Base-by-base conservation (phyloP, 495 filamentous ascomycete genomes). In the Clavariopsis aquatica region DNA sequence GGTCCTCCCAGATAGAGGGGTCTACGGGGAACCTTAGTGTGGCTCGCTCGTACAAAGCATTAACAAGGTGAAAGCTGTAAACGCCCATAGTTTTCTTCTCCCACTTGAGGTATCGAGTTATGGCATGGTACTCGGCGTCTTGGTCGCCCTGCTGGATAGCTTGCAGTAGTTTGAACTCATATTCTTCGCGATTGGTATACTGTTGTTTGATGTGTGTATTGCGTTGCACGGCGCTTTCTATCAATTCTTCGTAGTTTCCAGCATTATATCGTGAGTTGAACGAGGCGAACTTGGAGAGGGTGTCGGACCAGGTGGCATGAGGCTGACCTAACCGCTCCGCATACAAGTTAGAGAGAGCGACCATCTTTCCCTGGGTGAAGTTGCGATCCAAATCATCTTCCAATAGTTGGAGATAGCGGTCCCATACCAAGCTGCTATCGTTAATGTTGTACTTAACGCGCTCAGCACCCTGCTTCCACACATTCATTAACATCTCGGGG, bases 361-460 rank as follows among this genome's bases (percentile, higher is more conserved):
- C 81, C 31, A 92, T 77, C 58, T 84, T 85, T 17, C 86, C 81
- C 49, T 79, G 77, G 3, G 81, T 81, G 13, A 83, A 79, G 1
- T 78, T 77, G 51, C 78, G 81, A n/a, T 82, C 78, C 67, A 90
- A 64, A 80, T 89, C 90, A 78, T 82, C 75, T 58, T 82, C 70
- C 26, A 85, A 69, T 20, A 89, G 73, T 28, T 88, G 81, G 10
- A 85, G 77, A 55, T 87, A 93, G 61, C 86, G 87, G 72, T 96
- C 85, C 93, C 93, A 98, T n/a, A 97, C 81, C 52, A 87, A 69
- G 69, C 94, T 84, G 77, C 93, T 96, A 71, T 96, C 90, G 69
- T 86, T 83, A 61, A 97, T 83, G 68, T 89, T 87, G 78, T 87
- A 91, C 70, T 87, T 84, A 15, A 91, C 94, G 24, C 87, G 86